phyloP scores from a whole-genome alignment of 2,329 filamentous ascomycete genomes.

The Paraphaeosphaeria minitans region DNA sequence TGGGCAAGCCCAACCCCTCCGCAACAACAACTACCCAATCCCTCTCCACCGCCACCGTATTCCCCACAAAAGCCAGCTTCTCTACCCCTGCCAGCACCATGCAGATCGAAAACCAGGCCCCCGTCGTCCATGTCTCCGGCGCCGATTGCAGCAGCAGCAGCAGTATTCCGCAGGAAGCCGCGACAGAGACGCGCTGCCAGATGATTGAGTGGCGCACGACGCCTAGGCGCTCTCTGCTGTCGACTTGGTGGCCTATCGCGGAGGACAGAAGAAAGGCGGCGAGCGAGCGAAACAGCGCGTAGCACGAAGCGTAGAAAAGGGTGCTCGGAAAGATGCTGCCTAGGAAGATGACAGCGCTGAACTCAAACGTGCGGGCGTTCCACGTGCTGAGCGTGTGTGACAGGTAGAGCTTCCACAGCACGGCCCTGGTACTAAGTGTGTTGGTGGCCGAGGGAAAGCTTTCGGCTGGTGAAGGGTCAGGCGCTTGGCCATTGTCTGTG shows the following conservation, averaged over 20 bases:
- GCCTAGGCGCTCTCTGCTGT: constrained; percentile 52
- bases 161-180: constrained; percentile 38
- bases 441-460: not conserved
- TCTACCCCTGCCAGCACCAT: constrained; percentile 68
- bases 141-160: constrained; percentile 21
- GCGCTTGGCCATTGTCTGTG: not conserved
- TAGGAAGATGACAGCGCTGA: constrained; percentile 57
- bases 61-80: constrained; percentile 68
- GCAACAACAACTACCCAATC: constrained; percentile 69
- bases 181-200: constrained; percentile 43
- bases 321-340: constrained; percentile 57
- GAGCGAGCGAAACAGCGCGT: constrained; percentile 65
- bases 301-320: constrained; percentile 70
- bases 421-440: constrained; percentile 12
- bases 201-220: constrained; percentile 50
- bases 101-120: constrained; percentile 34
- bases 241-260: constrained; percentile 64
- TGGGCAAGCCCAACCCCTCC: constrained; percentile 34
- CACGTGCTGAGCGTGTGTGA: constrained; percentile 57
- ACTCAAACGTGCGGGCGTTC: constrained; percentile 57
- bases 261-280: constrained; percentile 65
- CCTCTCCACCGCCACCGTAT: constrained; percentile 70
- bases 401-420: constrained; percentile 47
- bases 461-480: not conserved
- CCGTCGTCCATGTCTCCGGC: constrained; percentile 29